Conservation (phyloP, 2,329 filamentous ascomycete genomes). For the Cytospora leucostoma region DNA sequence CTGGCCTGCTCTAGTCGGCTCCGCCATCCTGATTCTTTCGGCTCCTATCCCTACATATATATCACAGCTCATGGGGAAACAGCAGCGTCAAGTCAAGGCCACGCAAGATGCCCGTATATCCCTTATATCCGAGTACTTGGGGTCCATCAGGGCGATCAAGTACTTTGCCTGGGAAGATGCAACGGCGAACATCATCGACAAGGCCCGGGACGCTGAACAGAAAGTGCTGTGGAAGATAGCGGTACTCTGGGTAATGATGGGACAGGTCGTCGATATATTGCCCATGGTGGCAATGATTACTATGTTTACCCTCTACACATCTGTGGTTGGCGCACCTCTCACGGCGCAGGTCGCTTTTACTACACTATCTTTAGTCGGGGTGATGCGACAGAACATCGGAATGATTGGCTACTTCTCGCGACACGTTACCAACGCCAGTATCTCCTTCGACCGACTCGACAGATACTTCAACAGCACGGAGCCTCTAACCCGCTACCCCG, state of each 20-base stretch:
- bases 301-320: slow-evolving; percentile 56
- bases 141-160: slow-evolving; percentile 60
- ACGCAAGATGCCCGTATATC: slow-evolving; percentile 60
- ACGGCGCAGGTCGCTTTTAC: slow-evolving; percentile 61
- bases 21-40: slow-evolving; percentile 48
- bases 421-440: slow-evolving; percentile 44
- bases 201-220: slow-evolving; percentile 53
- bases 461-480: slow-evolving; percentile 55
- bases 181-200: slow-evolving; percentile 52
- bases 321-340: slow-evolving; percentile 48
- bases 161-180: slow-evolving; percentile 63
- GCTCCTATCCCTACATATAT: slow-evolving; percentile 54
- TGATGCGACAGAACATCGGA: slow-evolving; percentile 53
- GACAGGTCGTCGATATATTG: slow-evolving; percentile 53
- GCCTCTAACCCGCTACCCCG: slow-evolving; percentile 49
- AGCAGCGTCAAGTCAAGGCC: slow-evolving; percentile 54
- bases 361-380: slow-evolving; percentile 54
- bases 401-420: slow-evolving; percentile 50
- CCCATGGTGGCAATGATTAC: slow-evolving; percentile 54
- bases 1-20: slow-evolving; percentile 57
- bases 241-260: slow-evolving; percentile 48
- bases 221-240: slow-evolving; percentile 56
- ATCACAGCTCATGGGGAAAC: slow-evolving; percentile 50
- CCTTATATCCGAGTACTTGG: slow-evolving; percentile 58
- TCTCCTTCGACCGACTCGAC: slow-evolving; percentile 55